phyloP scores from a whole-genome alignment of 768 basidiomycete genomes.

The Mrakia gelida region DNA sequence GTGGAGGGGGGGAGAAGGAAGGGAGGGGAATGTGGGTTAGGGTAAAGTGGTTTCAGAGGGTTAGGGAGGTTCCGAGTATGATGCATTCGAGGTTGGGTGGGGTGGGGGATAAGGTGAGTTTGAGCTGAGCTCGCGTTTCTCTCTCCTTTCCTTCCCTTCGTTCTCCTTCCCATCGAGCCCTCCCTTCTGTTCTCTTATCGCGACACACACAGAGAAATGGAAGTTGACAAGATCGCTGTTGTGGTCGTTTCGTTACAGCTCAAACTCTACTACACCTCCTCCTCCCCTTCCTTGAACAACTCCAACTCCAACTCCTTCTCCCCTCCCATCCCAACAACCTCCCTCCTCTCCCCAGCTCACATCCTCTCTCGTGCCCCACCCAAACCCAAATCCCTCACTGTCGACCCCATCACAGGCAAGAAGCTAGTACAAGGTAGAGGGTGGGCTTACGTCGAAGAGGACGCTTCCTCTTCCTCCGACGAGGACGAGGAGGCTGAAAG shows the following conservation, averaged over 20 bases:
- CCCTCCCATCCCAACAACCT: conserved; percentile 12
- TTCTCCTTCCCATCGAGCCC: too few species aligned
- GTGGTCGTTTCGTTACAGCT: background rate
- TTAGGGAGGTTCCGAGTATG: conserved; percentile 27
- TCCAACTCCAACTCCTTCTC: conserved; percentile 2
- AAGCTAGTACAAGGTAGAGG: background rate
- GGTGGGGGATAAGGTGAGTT: background rate
- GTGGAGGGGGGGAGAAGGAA: conserved; percentile 32
- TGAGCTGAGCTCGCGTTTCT: background rate
- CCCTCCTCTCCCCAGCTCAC: background rate
- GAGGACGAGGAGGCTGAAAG: background rate
- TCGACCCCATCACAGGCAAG: background rate
- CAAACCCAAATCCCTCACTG: background rate
- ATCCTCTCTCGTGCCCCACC: background rate
- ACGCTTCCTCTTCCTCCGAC: conserved; percentile 4
- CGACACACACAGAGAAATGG: too few species aligned
- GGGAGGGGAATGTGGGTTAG: conserved; percentile 38
- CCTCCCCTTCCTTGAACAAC: background rate
- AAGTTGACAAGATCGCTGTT: background rate
- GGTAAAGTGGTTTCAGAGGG: conserved; percentile 33
- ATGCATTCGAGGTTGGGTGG: conserved; percentile 12
- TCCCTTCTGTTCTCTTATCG: too few species aligned
- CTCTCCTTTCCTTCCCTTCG: background rate
- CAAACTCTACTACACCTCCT: conserved; percentile 20
- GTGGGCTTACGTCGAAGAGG: background rate